phyloP scores from a whole-genome alignment of 306 rosid genomes.

The Lathyrus oleraceus region DNA sequence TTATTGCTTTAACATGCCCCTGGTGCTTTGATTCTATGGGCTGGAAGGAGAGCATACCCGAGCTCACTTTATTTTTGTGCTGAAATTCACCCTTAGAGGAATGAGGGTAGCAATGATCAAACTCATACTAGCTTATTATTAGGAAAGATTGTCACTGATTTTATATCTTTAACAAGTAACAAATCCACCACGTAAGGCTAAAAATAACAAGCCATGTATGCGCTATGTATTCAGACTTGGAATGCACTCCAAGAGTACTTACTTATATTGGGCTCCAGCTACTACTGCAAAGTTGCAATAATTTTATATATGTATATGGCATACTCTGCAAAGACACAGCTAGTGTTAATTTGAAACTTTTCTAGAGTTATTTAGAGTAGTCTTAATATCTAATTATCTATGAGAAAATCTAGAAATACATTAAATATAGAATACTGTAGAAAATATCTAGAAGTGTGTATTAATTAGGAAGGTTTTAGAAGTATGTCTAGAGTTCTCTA shows the following conservation, averaged over 20 bases:
- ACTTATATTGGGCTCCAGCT: neutral
- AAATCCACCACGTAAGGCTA: neutral
- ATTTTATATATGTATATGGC: neutral
- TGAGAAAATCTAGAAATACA: neutral
- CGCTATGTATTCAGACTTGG: neutral
- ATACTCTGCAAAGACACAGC: neutral
- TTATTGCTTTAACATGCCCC: neutral
- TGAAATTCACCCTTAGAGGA: slow-evolving; percentile 2
- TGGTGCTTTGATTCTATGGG: neutral
- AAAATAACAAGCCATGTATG: neutral
- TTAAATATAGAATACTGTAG: neutral
- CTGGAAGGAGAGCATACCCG: neutral
- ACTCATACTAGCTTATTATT: neutral
- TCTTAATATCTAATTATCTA: neutral
- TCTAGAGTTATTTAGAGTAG: neutral
- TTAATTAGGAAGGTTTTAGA: neutral
- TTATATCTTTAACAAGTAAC: neutral
- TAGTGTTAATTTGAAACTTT: neutral
- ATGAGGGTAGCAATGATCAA: neutral
- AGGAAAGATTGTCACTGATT: neutral
- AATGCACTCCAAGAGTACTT: neutral
- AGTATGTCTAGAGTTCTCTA: neutral
- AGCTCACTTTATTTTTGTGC: neutral
- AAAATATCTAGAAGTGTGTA: neutral
- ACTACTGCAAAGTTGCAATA: neutral